Evolutionary conservation across 768 basidiomycete genomes (phyloP).

Genomic region (Boletus subcaerulescens): DNA sequence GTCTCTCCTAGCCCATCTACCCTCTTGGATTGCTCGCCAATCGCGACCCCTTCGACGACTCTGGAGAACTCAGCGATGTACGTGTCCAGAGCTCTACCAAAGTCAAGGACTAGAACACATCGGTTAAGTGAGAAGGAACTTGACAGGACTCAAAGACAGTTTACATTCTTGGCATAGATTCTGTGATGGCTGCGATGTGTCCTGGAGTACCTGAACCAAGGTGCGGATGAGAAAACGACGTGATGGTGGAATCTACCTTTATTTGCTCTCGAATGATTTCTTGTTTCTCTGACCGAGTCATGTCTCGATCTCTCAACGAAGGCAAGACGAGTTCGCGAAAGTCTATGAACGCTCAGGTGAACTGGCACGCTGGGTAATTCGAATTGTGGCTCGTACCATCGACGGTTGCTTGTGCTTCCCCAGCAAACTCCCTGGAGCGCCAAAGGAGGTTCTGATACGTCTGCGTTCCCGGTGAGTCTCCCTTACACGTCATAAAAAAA

Average conservation of each 20-base stretch:
- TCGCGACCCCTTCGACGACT: constrained; percentile 7
- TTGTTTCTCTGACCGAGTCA: constrained; percentile 7
- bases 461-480: constrained; percentile 1
- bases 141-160: background rate
- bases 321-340: constrained; percentile 18
- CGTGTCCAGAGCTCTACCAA: constrained; percentile 11
- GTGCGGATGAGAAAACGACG: background rate
- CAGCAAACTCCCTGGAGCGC: constrained; percentile 20
- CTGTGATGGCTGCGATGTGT: constrained; percentile 18
- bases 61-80: constrained; percentile 16
- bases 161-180: constrained; percentile 18
- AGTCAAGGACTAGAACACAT: constrained; percentile 9
- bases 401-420: constrained; percentile 14
- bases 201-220: constrained; percentile 8
- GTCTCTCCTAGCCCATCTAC: constrained; percentile 1
- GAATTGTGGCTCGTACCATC: constrained; percentile 5
- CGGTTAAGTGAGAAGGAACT: background rate
- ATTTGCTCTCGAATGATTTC: constrained; percentile 18
- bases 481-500: too few relatives aligned
- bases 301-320: constrained; percentile 8
- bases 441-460: constrained; percentile 17
- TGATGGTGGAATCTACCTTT: background rate
- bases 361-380: background rate
- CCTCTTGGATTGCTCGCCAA: constrained; percentile 1
- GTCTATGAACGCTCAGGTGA: constrained; percentile 1